phyloP scores from a whole-genome alignment of 805 yeast species.

The Candida montana region DNA sequence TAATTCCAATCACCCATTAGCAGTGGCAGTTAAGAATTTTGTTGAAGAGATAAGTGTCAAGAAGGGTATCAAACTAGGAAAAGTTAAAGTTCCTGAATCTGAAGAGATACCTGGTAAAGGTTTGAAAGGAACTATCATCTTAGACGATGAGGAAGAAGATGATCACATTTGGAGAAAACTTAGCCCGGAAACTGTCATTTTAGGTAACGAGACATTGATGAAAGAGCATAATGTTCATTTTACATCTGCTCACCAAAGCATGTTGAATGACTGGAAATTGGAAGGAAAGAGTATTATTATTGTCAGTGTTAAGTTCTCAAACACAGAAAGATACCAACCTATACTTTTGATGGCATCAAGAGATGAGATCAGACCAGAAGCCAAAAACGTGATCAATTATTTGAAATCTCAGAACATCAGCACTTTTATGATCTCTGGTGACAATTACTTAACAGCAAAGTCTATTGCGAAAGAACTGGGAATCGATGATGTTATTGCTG shows the following conservation, averaged over 20 bases:
- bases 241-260: constrained; percentile 28
- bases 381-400: constrained; percentile 43
- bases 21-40: constrained; percentile 47
- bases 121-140: constrained; percentile 38
- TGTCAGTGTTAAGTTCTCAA: constrained; percentile 39
- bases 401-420: constrained; percentile 39
- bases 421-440: constrained; percentile 78
- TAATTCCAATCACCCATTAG: constrained; percentile 65
- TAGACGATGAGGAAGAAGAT: constrained; percentile 16
- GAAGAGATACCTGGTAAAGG: constrained; percentile 61
- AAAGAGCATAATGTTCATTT: constrained; percentile 39
- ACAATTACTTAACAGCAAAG: constrained; percentile 58
- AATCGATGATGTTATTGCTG: constrained; percentile 57
- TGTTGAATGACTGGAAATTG: constrained; percentile 49
- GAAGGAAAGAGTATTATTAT: constrained; percentile 61
- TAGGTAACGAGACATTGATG: constrained; percentile 61
- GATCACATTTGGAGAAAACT: constrained; percentile 28
- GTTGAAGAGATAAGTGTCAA: constrained; percentile 22
- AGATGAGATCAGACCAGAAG: constrained; percentile 56
- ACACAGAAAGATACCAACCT: constrained; percentile 30
- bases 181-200: constrained; percentile 33
- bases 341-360: constrained; percentile 52
- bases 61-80: constrained; percentile 18
- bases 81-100: constrained; percentile 39
- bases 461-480: constrained; percentile 63